These are phyloP conservation scores for Smallanthus sonchifolius DNA, from an alignment of 129 eudicot genomes.

Conservation along the genomic window DNA sequence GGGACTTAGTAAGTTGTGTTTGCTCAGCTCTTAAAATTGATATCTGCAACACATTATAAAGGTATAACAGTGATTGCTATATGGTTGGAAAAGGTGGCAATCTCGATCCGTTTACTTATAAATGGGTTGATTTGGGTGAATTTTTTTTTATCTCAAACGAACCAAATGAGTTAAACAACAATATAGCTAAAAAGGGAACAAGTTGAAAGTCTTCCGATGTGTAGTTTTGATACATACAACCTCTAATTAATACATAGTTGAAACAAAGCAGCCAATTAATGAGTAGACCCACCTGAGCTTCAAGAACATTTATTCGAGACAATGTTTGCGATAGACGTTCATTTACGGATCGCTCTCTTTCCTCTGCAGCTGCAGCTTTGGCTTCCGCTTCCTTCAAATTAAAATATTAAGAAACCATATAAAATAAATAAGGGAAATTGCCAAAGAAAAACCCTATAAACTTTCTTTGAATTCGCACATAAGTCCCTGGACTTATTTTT, in stretches of 20 bases:
- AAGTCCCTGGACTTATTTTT: not conserved
- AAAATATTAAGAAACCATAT: constrained; percentile 7
- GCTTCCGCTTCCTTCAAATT: constrained; percentile 80
- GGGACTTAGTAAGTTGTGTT: constrained; percentile 81
- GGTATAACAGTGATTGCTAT: not conserved
- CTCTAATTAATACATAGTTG: constrained; percentile 1
- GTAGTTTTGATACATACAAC: not conserved
- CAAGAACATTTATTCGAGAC: constrained; percentile 86
- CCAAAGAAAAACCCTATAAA: not conserved
- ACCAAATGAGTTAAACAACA: not conserved
- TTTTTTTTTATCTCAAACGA: not conserved
- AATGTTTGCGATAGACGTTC: constrained; percentile 86
- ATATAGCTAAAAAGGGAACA: not conserved
- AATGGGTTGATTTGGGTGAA: not conserved
- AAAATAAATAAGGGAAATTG: not conserved
- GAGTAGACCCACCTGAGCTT: constrained; percentile 74
- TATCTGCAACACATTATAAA: constrained; percentile 47
- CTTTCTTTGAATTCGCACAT: not conserved
- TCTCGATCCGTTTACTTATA: not conserved
- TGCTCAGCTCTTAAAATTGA: constrained; percentile 88
- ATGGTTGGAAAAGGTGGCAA: not conserved
- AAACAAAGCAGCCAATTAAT: constrained; percentile 5
- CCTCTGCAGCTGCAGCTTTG: constrained; percentile 92
- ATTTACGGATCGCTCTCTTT: constrained; percentile 73
- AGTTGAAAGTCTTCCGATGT: constrained; percentile 6